Conservation (phyloP, 768 basidiomycete genomes). For the Mycena chlorophos region DNA sequence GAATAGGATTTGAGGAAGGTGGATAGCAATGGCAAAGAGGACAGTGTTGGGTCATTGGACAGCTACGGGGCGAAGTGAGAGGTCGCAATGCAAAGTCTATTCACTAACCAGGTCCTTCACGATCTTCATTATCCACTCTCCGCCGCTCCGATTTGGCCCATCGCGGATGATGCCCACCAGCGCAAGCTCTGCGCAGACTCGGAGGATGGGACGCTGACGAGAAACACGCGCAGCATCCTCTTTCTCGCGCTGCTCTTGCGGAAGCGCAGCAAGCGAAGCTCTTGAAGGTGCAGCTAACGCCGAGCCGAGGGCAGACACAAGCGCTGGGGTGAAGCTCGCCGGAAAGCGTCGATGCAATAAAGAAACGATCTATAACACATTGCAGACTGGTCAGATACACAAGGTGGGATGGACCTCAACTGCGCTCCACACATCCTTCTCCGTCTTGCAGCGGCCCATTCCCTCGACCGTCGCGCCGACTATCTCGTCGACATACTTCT, state of each 20-base stretch:
- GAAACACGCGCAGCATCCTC: conserved; percentile 80
- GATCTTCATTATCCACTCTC: conserved; percentile 88
- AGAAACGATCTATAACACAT: conserved; percentile 69
- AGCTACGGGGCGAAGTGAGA: conserved; percentile 49
- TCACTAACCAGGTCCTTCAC: conserved; percentile 80
- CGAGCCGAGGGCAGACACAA: conserved; percentile 59
- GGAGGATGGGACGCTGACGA: conserved; percentile 81
- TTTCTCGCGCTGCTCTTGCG: conserved; percentile 85
- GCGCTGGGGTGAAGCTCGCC: conserved; percentile 69
- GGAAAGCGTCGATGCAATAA: conserved; percentile 87
- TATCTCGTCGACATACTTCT: conserved; percentile 96
- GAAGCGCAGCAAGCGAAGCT: conserved; percentile 53
- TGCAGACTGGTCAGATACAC: conserved; percentile 3
- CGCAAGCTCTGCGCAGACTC: conserved; percentile 88
- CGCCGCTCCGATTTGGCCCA: conserved; percentile 66
- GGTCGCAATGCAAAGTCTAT: conserved; percentile 1
- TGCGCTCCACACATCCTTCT: conserved; percentile 88
- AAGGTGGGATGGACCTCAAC: conserved; percentile 67
- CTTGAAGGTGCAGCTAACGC: conserved; percentile 62
- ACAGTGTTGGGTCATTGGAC: conserved; percentile 82
- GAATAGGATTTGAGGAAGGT: conserved; percentile 94
- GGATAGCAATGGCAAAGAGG: conserved; percentile 85
- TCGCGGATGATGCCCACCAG: conserved; percentile 83
- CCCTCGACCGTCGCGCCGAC: conserved; percentile 87
- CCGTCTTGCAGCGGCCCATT: conserved; percentile 82